phyloP scores from a whole-genome alignment of 768 basidiomycete species.

The Serendipita sp. region DNA sequence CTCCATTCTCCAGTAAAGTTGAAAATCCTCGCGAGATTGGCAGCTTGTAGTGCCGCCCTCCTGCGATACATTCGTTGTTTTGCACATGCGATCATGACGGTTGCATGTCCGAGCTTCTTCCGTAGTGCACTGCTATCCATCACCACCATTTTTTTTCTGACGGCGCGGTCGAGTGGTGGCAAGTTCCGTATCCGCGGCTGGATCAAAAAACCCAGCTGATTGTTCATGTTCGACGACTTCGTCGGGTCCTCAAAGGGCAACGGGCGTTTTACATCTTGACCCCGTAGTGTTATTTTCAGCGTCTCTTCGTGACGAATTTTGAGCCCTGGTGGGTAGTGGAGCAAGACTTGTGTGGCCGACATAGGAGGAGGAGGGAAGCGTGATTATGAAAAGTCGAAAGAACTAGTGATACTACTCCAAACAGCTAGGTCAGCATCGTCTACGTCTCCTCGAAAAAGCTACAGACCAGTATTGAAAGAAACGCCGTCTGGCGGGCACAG shows the following conservation, averaged over 20 bases:
- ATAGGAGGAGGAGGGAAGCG: background rate
- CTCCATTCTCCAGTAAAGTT: conserved; percentile 4
- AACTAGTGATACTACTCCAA: too few species aligned
- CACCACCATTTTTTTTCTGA: background rate
- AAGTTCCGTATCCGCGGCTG: background rate
- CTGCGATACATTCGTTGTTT: background rate
- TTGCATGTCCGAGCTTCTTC: background rate
- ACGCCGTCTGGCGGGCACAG: too few species aligned
- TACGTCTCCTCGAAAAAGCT: too few species aligned
- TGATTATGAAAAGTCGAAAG: too few species aligned
- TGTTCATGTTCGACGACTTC: background rate
- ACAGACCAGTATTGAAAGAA: too few species aligned
- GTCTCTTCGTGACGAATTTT: background rate
- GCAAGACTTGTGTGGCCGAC: background rate
- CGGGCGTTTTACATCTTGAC: background rate
- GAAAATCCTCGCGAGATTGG: background rate
- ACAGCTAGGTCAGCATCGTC: too few species aligned
- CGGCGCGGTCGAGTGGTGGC: background rate
- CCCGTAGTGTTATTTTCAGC: background rate
- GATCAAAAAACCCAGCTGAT: background rate
- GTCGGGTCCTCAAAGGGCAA: background rate
- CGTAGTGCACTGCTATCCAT: background rate
- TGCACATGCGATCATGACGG: conserved; percentile 1
- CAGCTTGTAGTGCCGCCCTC: background rate
- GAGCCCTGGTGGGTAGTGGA: background rate